Base-by-base conservation (phyloP, 2,329 filamentous ascomycete genomes). In the Aspergillus pseudotamarii region DNA sequence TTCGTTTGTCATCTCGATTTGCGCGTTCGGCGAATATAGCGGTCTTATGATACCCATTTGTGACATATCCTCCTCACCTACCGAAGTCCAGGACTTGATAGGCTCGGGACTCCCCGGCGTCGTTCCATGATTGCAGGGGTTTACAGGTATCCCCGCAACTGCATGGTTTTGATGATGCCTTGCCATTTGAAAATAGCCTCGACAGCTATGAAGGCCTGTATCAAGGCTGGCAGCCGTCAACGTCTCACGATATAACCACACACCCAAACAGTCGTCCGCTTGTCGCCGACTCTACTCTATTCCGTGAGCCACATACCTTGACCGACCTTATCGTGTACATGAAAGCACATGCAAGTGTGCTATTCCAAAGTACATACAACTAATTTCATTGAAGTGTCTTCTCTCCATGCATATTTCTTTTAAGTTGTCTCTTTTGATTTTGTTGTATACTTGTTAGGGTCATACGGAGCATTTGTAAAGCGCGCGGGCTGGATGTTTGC, bases 41-140 rank as follows among this genome's bases (percentile, higher is more conserved):
- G 71, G 68, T 73, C 67, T 76, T 77, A 76, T 77, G 75, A 78
- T 78, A 78, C 75, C 75, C 75, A 75, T 65, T 72, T 72, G 69
- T 74, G 69, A 68, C 71, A 72, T 71, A 63, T 68, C 69, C 69
- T 71, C 64, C 69, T 71, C 64, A 68, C 68, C 61, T 67, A 28
- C 58, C 58, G 50, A 30, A 38, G 46, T n/a, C 14, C n/a, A 26
- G 30, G 58, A 53, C 23, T 36, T 19, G 48, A 57, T 30, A 51
- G 30, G 23, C 53, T 53, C 19, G 14, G 21, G 8, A 34, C 21
- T 48, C 41, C 43, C 32, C 41, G 10, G 28, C 10, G 34, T 38
- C 54, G n/a, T 43, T 54, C 23, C n/a, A 36, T 55, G 32, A 11
- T 36, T 34, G 19, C 28, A n/a, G n/a, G 19, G n/a, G 10, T 6